Percentiles rank a stretch among this genome's conserved stretches.
Conservation (phyloP, 2,329 filamentous ascomycete species). For the Pestalotiopsis sp. region DNA sequence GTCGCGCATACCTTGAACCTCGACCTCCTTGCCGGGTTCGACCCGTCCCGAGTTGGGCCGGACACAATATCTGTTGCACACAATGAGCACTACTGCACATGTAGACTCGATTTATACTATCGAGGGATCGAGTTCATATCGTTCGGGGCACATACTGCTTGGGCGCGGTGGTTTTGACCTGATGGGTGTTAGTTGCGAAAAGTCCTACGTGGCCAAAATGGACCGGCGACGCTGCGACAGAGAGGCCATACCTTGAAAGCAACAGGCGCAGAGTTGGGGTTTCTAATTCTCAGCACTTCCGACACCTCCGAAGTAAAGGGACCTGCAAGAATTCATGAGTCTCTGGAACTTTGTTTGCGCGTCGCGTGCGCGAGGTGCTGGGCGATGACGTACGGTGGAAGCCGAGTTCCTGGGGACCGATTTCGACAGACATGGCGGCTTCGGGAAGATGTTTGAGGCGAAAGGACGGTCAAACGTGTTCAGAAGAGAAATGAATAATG, state of each 20-base stretch:
- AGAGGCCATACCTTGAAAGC: constrained; percentile 67
- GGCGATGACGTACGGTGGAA: constrained; percentile 76
- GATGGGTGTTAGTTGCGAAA: constrained; percentile 29
- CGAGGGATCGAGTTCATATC: constrained; percentile 10
- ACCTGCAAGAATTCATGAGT: constrained; percentile 45
- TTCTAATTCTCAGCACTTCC: constrained; percentile 66
- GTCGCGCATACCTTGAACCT: constrained; percentile 74
- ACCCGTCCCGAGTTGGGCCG: constrained; percentile 96
- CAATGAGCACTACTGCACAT: constrained; percentile 23
- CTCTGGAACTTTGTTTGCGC: constrained; percentile 14
- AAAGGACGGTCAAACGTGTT: neutral
- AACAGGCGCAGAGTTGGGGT: constrained; percentile 63
- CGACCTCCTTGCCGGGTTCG: constrained; percentile 85
- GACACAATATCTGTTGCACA: constrained; percentile 81
- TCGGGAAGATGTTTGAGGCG: neutral
- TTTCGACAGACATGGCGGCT: constrained; percentile 83
- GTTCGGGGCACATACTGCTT: constrained; percentile 76
- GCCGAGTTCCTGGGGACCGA: constrained; percentile 87
- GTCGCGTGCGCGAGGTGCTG: constrained; percentile 7
- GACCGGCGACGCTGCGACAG: constrained; percentile 20
- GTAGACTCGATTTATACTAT: constrained; percentile 15
- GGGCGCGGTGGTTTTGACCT: constrained; percentile 99
- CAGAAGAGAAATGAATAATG: neutral
- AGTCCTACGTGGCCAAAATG: constrained; percentile 2
- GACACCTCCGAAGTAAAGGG: constrained; percentile 69